These are phyloP conservation scores for Teratosphaeria pseudoeucalypti DNA, from an alignment of 2,329 filamentous ascomycete genomes.

Conservation along the genomic window DNA sequence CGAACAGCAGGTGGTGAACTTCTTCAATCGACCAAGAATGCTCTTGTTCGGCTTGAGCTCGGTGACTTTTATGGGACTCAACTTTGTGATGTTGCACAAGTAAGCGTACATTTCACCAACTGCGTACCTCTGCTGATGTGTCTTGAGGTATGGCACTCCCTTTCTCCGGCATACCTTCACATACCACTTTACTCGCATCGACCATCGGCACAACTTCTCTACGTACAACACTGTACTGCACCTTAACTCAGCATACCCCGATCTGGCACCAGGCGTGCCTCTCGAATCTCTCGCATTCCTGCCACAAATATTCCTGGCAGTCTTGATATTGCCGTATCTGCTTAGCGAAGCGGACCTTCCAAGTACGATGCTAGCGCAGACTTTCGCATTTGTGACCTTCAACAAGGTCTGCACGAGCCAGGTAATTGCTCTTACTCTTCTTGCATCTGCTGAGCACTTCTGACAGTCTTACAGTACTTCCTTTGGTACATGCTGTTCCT, in stretches of 20 bases:
- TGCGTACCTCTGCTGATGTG: constrained; percentile 5
- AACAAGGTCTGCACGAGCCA: constrained; percentile 99
- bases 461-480: constrained; percentile 61
- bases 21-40: constrained; percentile 35
- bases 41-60: constrained; percentile 55
- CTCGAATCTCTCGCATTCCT: constrained; percentile 79
- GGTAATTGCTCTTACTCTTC: constrained; percentile 41
- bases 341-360: constrained; percentile 74
- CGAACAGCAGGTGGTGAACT: constrained; percentile 3
- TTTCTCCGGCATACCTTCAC: constrained; percentile 87
- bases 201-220: constrained; percentile 97
- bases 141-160: constrained; percentile 57
- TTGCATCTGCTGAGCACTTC: neutral
- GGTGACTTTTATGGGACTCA: constrained; percentile 61
- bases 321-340: constrained; percentile 62
- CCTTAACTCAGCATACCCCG: constrained; percentile 58
- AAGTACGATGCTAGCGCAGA: constrained; percentile 82
- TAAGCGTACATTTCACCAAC: constrained; percentile 34
- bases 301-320: constrained; percentile 74
- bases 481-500: constrained; percentile 95
- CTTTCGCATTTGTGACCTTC: constrained; percentile 92
- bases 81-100: constrained; percentile 66
- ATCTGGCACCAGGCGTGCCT: constrained; percentile 31
- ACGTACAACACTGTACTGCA: constrained; percentile 91
- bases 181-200: constrained; percentile 84